These are phyloP conservation scores for Botryotinia globosa DNA, from an alignment of 2,329 filamentous ascomycete species.

Conservation along the genomic window DNA sequence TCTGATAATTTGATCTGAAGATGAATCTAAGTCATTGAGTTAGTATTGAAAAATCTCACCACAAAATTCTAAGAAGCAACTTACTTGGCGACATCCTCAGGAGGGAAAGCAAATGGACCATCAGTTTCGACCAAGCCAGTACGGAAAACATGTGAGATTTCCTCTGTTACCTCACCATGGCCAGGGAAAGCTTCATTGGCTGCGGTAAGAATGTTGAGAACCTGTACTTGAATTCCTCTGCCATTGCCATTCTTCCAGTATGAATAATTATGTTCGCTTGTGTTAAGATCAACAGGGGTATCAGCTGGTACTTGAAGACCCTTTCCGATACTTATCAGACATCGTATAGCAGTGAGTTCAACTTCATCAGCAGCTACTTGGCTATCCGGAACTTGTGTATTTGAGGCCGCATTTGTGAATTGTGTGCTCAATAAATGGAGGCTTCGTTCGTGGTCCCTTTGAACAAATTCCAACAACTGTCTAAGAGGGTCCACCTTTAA, in stretches of 20 bases:
- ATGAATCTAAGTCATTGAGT: slow-evolving; percentile 48
- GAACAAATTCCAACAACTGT: slow-evolving; percentile 59
- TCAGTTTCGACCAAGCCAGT: slow-evolving; percentile 74
- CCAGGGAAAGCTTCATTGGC: slow-evolving; percentile 53
- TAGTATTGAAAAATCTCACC: background rate
- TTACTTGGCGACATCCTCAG: slow-evolving; percentile 57
- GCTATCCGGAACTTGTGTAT: background rate
- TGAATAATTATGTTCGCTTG: slow-evolving; percentile 41
- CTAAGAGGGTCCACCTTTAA: slow-evolving; percentile 54
- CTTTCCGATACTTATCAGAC: slow-evolving; percentile 67
- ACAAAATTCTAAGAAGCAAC: background rate
- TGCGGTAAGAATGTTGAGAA: slow-evolving; percentile 50
- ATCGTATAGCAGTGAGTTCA: slow-evolving; percentile 54
- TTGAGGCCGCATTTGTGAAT: background rate
- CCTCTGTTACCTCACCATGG: slow-evolving; percentile 67
- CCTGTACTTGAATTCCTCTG: slow-evolving; percentile 48
- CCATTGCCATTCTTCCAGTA: slow-evolving; percentile 52
- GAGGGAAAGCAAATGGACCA: slow-evolving; percentile 74
- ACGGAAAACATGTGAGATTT: slow-evolving; percentile 67
- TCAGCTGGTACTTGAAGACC: slow-evolving; percentile 69
- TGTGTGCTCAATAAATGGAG: slow-evolving; percentile 27
- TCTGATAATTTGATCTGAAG: slow-evolving; percentile 55
- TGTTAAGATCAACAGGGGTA: slow-evolving; percentile 64
- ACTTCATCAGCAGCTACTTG: slow-evolving; percentile 38
- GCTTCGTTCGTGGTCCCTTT: slow-evolving; percentile 55